Evolutionary conservation across 2,329 filamentous ascomycete species (phyloP), one percentile per base, ranked within the genome.

Genomic region (Fusarium coicis): DNA sequence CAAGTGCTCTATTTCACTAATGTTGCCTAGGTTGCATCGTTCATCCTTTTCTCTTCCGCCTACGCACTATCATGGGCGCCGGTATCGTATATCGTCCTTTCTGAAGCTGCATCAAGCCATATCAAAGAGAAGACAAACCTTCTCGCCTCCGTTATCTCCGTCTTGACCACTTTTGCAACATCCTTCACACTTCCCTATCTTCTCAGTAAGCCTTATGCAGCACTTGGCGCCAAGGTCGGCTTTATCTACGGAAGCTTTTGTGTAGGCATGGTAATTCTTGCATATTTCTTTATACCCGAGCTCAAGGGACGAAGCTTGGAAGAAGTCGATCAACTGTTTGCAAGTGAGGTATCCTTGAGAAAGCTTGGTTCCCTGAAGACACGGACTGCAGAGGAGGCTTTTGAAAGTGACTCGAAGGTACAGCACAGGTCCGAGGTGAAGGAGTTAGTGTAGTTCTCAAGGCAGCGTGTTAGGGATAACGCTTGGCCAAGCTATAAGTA

Each of bases 261-360:
- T 14, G 23, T 65, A 2, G 28, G 23, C 4, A 42, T 23, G 21
- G 40, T 52, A 6, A 10, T 44, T 7, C 26, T 65, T 2, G 60
- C 36, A 4, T 59, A 42, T 3, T 72, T 84, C 64, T 87, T 87
- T 61, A 85, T 89, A 0, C 89, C 88, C 0, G 89, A 91, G 73
- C 90, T 89, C 1, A 87, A 85, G 34, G 86, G 86, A 0, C 81
- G 83, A 23, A 86, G 85, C 2, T 82, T 90, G 4, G 87, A 90
- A 73, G 84, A 89, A 72, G 87, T 89, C 82, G 87, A 89, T 49
- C 68, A 78, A 7, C 74, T 81, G 1, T 81, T 81, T 40, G 75
- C 78, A n/a, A 73, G 74, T 42, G 55, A 72, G 4, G 18, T 5
- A 21, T 46, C 26, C 1, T 18, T 40, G 26, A 42, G 60, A 9